These are phyloP conservation scores for Aspergillus pseudoglaucus DNA, from an alignment of 2,329 filamentous ascomycete genomes.

Conservation along the genomic window DNA sequence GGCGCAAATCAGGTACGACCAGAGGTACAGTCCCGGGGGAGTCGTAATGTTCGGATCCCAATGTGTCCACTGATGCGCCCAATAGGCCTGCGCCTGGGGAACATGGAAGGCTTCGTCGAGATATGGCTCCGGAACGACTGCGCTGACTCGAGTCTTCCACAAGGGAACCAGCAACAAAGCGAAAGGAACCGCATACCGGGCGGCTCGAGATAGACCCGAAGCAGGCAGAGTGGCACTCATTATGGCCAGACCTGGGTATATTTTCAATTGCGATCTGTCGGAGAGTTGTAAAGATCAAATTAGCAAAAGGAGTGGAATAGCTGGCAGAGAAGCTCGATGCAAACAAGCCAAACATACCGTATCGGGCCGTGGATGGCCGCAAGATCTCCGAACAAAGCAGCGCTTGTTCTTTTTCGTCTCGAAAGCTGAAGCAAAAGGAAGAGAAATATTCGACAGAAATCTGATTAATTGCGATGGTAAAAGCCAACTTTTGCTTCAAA, in stretches of 20 bases:
- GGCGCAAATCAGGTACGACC: slow-evolving; percentile 42
- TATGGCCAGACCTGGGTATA: slow-evolving; percentile 5
- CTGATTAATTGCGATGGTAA: too few relatives aligned
- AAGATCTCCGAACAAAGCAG: not conserved
- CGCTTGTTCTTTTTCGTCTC: not conserved
- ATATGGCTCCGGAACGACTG: slow-evolving; percentile 51
- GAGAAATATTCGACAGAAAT: not conserved
- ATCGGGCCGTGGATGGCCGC: not conserved
- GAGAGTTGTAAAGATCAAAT: not conserved
- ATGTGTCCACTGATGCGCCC: slow-evolving; percentile 61
- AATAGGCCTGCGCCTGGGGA: slow-evolving; percentile 85
- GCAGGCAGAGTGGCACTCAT: slow-evolving; percentile 26
- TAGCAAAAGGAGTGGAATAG: not conserved
- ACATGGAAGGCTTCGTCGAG: slow-evolving; percentile 59
- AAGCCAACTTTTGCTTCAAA: not conserved
- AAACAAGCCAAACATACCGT: slow-evolving; percentile 28
- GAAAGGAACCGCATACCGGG: slow-evolving; percentile 32
- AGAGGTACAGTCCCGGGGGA: slow-evolving; percentile 71
- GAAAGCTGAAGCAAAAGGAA: not conserved
- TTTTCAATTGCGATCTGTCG: slow-evolving; percentile 1
- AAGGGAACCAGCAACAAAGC: slow-evolving; percentile 26
- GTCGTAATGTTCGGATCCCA: slow-evolving; percentile 99
- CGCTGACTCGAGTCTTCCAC: slow-evolving; percentile 43
- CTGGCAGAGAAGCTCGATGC: slow-evolving; percentile 13
- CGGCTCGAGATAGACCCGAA: slow-evolving; percentile 28